These are phyloP conservation scores for Closterium sp. DNA, from an alignment of 139 green algal genomes.

Conservation along the genomic window DNA sequence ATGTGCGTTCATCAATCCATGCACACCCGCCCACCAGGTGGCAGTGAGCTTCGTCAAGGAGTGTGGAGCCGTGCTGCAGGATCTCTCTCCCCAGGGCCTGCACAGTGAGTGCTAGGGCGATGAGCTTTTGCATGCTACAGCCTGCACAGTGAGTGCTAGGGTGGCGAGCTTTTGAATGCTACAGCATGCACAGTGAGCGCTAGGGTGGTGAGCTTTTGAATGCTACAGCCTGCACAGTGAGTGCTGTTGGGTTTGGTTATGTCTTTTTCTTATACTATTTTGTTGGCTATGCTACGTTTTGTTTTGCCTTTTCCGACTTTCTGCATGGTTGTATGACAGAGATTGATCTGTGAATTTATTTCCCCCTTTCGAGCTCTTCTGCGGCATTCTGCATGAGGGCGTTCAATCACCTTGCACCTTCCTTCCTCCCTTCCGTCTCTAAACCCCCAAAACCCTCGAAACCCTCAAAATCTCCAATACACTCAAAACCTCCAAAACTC, in stretches of 20 bases:
- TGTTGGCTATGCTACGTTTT: no score
- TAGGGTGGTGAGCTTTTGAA: conserved; percentile 64
- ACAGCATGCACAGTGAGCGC: conserved; percentile 57
- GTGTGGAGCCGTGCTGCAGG: not conserved
- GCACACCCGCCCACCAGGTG: not conserved
- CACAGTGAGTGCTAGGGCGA: not conserved
- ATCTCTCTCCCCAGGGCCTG: not conserved
- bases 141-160: conserved; percentile 51
- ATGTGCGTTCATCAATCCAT: no score
- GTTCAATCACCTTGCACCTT: not conserved
- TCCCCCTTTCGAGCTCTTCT: conserved; percentile 82
- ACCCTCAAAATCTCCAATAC: no score
- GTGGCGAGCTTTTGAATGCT: conserved; percentile 65
- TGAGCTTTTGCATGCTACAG: conserved; percentile 39
- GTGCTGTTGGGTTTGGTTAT: not conserved
- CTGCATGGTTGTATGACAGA: no score
- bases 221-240: conserved; percentile 61
- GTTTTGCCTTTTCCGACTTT: no score
- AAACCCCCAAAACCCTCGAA: not conserved
- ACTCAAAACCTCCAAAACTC: not conserved
- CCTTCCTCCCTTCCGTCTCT: conserved; percentile 51
- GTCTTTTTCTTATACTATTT: not conserved
- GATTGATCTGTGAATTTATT: no score
- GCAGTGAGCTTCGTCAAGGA: conserved; percentile 63
- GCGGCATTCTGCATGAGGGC: conserved; percentile 85